Percentiles rank a stretch among this genome's conserved stretches.
phyloP scores from a whole-genome alignment of 768 basidiomycete genomes.

The Pisolithus orientalis region DNA sequence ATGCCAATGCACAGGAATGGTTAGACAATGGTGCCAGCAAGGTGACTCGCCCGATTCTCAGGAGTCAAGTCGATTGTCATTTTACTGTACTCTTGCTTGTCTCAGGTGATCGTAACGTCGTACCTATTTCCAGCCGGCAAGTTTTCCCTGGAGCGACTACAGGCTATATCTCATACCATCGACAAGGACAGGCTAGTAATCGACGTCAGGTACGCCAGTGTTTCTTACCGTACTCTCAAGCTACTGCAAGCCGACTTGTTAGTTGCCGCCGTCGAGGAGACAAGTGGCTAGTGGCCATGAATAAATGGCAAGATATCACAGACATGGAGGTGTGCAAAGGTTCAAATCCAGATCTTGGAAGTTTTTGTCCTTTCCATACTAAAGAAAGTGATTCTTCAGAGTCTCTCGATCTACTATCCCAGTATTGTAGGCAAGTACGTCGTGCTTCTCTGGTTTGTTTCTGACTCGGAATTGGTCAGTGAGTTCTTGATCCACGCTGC shows the following conservation, averaged over 20 bases:
- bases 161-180: slow-evolving; percentile 51
- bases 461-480: slow-evolving; percentile 34
- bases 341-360: slow-evolving; percentile 17
- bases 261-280: slow-evolving; percentile 78
- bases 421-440: slow-evolving; percentile 67
- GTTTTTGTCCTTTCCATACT: background rate
- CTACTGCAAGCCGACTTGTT: background rate
- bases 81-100: slow-evolving; percentile 7
- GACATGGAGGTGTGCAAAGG: slow-evolving; percentile 90
- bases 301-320: slow-evolving; percentile 96
- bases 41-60: slow-evolving; percentile 32
- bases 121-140: slow-evolving; percentile 83
- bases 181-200: slow-evolving; percentile 89
- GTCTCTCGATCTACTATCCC: slow-evolving; percentile 66
- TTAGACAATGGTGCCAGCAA: slow-evolving; percentile 86
- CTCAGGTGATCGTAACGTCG: slow-evolving; percentile 94
- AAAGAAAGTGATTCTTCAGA: slow-evolving; percentile 40
- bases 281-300: slow-evolving; percentile 94
- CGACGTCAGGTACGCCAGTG: slow-evolving; percentile 72
- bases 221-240: background rate
- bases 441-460: background rate
- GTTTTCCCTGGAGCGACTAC: slow-evolving; percentile 71
- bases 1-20: slow-evolving; percentile 78
- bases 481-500: slow-evolving; percentile 96
- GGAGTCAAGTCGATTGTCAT: background rate